These are phyloP conservation scores for Euphorbia pulcherrima DNA, from an alignment of 345 rosid genomes.

Conservation along the genomic window DNA sequence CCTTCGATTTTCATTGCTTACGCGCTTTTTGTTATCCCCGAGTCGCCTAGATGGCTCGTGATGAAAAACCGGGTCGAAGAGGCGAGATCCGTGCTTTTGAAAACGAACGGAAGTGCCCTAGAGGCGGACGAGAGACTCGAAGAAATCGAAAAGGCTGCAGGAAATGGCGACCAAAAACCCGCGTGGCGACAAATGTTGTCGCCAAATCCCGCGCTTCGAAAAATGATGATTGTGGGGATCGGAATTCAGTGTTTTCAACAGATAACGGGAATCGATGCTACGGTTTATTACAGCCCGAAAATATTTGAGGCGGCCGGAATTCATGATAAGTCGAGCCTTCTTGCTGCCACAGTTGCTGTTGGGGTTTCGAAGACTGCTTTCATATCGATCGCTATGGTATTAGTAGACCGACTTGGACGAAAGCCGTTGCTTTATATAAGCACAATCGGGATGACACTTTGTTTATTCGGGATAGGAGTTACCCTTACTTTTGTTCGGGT, in stretches of 20 bases:
- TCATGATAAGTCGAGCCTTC: conserved; percentile 48
- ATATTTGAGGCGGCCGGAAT: conserved; percentile 65
- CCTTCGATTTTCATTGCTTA: conserved; percentile 74
- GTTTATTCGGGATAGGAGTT: conserved; percentile 52
- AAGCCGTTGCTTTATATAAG: conserved; percentile 76
- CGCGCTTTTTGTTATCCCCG: conserved; percentile 80
- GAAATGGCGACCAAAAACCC: conserved; percentile 48
- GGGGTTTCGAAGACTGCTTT: conserved; percentile 64
- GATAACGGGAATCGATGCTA: conserved; percentile 75
- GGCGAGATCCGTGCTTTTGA: conserved; percentile 68
- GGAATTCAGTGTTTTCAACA: conserved; percentile 93
- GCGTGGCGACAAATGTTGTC: conserved; percentile 70
- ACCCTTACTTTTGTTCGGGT: conserved; percentile 51
- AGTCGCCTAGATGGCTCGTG: conserved; percentile 88
- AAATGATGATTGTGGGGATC: conserved; percentile 66
- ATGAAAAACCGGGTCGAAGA: conserved; percentile 68
- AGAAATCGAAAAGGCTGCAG: conserved; percentile 76
- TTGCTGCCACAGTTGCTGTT: conserved; percentile 71
- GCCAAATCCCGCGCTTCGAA: conserved; percentile 61
- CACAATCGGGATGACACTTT: conserved; percentile 77
- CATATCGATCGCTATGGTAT: conserved; percentile 59
- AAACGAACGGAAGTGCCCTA: conserved; percentile 58
- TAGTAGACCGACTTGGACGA: conserved; percentile 62
- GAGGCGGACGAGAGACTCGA: conserved; percentile 77
- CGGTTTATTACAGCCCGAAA: conserved; percentile 79